Base-by-base conservation (phyloP, 176 grass and related monocot species). In the Carex parvula region DNA sequence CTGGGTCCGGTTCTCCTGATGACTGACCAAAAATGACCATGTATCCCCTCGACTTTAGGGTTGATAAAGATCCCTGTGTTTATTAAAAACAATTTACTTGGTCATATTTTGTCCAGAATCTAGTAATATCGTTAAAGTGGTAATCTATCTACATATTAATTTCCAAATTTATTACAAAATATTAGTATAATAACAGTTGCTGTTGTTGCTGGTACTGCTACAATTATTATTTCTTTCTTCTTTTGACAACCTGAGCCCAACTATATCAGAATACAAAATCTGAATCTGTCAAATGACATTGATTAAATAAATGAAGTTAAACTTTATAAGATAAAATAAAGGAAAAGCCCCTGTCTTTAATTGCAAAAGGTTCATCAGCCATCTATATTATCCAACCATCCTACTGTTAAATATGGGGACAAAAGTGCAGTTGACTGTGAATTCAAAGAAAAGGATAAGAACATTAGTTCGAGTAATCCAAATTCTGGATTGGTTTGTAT, bases 11-110 rank as follows among this genome's bases (percentile, higher is more conserved):
- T 30, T n/a, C 76, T 11, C 90, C 90, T 67, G 90, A 94, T 69
- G 86, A 86, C 55, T 91, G 92, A 50, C 92, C 90, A 54, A 89
- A 91, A 50, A 74, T 89, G 80, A 94, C 79, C 90, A 91, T 84
- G 65, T 84, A 91, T 22, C 92, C 92, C 20, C 81, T 78, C 0
- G 35, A 21, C 80, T 58, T 85, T 67, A 94, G 77, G 76, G 87
- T 86, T 18, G 86, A 79, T 60, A 94, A 75, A 0, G 90, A 91
- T 33, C 88, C 88, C 88, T 91, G 60, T 79, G 86, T 22, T 56
- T 7, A 77, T 81, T 18, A 68, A 15, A 42, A 24, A 14, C 26
- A 74, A 26, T 24, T 24, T 74, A 74, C 3, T 60, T 8, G n/a
- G 57, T 74, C 20, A 24, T 50, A 74, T 50, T 52, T 73, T 46